Evolutionary conservation across 73 alveolate genomes (phyloP).

Genomic region (Symbiodinium pilosum): DNA sequence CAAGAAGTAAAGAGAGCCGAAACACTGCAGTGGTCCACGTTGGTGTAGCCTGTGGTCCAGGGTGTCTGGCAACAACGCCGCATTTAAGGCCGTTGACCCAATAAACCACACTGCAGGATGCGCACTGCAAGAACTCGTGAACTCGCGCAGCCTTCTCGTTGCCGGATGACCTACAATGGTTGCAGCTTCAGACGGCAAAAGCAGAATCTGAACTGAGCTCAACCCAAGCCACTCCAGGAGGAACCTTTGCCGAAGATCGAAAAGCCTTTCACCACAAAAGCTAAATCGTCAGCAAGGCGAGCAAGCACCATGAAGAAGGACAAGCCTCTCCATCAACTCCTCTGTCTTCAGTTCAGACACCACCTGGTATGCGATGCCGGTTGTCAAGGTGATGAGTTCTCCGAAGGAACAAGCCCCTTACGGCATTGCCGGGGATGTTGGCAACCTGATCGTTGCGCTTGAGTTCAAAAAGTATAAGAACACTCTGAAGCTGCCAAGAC

Average conservation of each 20-base stretch:
- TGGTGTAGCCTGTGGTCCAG: not conserved
- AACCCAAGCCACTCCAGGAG: not conserved
- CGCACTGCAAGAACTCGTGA: slow-evolving; percentile 5
- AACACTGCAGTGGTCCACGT: not conserved
- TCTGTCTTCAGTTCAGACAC: slow-evolving; percentile 61
- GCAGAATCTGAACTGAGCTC: not conserved
- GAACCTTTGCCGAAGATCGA: not conserved
- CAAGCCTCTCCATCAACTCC: slow-evolving; percentile 51
- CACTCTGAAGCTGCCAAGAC: not conserved
- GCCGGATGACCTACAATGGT: not conserved
- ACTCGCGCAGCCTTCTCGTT: not conserved
- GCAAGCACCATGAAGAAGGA: not conserved
- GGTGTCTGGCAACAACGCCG: too few species aligned
- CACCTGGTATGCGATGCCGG: not conserved
- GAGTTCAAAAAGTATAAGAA: too few species aligned
- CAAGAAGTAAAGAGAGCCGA: not conserved
- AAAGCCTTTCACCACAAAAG: not conserved
- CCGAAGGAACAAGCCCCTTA: slow-evolving; percentile 5
- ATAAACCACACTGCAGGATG: too few species aligned
- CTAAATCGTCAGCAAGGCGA: too few species aligned
- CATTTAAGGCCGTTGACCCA: too few species aligned
- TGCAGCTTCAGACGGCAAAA: not conserved
- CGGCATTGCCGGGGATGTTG: slow-evolving; percentile 86
- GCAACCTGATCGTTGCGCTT: slow-evolving; percentile 29
- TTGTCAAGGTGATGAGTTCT: not conserved